Conservation (phyloP, 192 early-diverging fungal genomes). For the Podila horticola region DNA sequence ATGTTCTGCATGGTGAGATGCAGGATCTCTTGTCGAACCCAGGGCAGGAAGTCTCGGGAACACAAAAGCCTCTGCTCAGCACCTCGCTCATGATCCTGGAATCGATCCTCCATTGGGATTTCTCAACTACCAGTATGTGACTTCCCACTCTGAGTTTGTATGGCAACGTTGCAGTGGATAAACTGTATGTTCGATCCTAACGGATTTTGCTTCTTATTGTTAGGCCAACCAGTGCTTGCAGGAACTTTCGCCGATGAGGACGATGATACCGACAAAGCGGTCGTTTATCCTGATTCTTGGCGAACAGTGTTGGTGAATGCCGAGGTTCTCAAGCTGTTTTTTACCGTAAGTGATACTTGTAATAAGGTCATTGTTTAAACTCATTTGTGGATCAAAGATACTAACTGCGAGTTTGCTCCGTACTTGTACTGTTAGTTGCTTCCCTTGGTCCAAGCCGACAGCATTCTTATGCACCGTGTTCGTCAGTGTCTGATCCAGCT, state of each 20-base stretch:
- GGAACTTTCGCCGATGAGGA: slow-evolving; percentile 53
- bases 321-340: slow-evolving; percentile 73
- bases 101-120: slow-evolving; percentile 50
- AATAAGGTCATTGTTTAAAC: no score
- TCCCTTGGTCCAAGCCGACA: slow-evolving; percentile 56
- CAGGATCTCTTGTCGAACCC: slow-evolving; percentile 28
- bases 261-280: slow-evolving; percentile 27
- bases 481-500: slow-evolving; percentile 73
- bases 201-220: neutral
- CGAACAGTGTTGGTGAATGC: slow-evolving; percentile 59
- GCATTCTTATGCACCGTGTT: slow-evolving; percentile 58
- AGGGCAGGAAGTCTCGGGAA: slow-evolving; percentile 43
- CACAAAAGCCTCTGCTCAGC: slow-evolving; percentile 34
- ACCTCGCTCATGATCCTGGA: slow-evolving; percentile 42
- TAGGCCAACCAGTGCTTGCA: slow-evolving; percentile 47
- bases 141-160: no score
- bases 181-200: neutral
- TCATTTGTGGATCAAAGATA: neutral
- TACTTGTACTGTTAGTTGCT: slow-evolving; percentile 48
- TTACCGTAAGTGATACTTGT: slow-evolving; percentile 55
- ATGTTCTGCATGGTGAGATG: slow-evolving; percentile 58
- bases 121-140: slow-evolving; percentile 36
- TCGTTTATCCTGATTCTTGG: slow-evolving; percentile 63
- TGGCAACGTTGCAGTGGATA: no score
- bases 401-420: no score